Conservation (phyloP, 495 filamentous ascomycete genomes). For the Penicillium manginii region DNA sequence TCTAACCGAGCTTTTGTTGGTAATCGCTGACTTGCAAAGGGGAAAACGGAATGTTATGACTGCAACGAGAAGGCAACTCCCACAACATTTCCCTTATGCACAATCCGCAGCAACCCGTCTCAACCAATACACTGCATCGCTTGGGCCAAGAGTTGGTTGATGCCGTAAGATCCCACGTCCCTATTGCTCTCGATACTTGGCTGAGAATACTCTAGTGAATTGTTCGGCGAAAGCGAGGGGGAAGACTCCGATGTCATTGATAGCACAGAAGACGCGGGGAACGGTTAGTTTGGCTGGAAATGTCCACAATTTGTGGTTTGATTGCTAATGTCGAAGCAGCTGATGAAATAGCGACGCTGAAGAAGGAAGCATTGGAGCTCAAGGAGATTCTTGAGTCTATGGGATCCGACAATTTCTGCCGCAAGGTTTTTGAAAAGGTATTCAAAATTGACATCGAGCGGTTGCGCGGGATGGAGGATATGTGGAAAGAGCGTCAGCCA, state of each 20-base stretch:
- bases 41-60: constrained; percentile 95
- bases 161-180: constrained; percentile 60
- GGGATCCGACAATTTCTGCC: constrained; percentile 76
- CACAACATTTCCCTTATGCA: constrained; percentile 93
- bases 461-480: constrained; percentile 86
- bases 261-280: constrained; percentile 76
- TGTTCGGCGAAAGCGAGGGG: constrained; percentile 93
- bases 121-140: constrained; percentile 99
- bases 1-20: background rate
- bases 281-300: constrained; percentile 52
- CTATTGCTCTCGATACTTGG: background rate
- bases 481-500: constrained; percentile 86
- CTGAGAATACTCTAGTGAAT: constrained; percentile 57
- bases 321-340: constrained; percentile 49
- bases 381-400: constrained; percentile 82
- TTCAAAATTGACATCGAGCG: constrained; percentile 85
- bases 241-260: constrained; percentile 74
- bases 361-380: constrained; percentile 78
- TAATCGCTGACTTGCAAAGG: constrained; percentile 43
- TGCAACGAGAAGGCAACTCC: constrained; percentile 87
- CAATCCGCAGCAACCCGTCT: constrained; percentile 90
- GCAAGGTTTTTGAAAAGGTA: constrained; percentile 89
- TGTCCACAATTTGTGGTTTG: background rate
- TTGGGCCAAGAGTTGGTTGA: constrained; percentile 97
- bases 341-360: constrained; percentile 83